phyloP scores from a whole-genome alignment of 225 moss, liverwort and hornwort genomes.

The Anthoceros angustus region DNA sequence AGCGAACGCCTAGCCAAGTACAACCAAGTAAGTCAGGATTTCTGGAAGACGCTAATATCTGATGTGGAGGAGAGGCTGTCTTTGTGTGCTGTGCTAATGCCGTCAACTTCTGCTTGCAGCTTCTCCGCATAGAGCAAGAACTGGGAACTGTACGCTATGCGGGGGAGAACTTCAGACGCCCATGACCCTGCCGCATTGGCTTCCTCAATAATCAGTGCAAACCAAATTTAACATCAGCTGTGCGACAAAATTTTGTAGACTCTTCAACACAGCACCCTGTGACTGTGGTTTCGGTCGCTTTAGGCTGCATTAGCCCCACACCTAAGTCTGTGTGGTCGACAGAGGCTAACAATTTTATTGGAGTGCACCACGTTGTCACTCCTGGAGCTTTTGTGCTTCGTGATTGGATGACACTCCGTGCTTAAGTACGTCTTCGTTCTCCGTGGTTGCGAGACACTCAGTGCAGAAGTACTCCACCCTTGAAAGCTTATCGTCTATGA shows the following conservation, averaged over 20 bases:
- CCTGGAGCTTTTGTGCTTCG: too few relatives aligned
- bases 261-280: not conserved
- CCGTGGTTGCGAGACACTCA: too few relatives aligned
- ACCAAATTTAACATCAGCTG: not conserved
- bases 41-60: not conserved
- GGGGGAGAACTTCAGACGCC: conserved; percentile 66
- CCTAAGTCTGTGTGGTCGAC: too few relatives aligned
- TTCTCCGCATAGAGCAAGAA: conserved; percentile 89
- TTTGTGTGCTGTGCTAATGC: not conserved
- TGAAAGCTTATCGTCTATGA: too few relatives aligned
- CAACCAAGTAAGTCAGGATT: conserved; percentile 41
- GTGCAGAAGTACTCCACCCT: too few relatives aligned
- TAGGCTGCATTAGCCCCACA: too few relatives aligned
- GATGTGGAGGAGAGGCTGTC: not conserved
- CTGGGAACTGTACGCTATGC: conserved; percentile 71
- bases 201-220: too few relatives aligned
- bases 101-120: conserved; percentile 16
- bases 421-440: too few relatives aligned
- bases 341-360: too few relatives aligned
- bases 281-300: too few relatives aligned
- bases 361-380: too few relatives aligned
- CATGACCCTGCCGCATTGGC: conserved; percentile 6
- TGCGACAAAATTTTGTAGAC: not conserved
- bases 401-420: too few relatives aligned
- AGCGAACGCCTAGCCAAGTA: conserved; percentile 93